Conservation (phyloP, 371 early-diverging fungal genomes). For the Entomophthora muscae region DNA sequence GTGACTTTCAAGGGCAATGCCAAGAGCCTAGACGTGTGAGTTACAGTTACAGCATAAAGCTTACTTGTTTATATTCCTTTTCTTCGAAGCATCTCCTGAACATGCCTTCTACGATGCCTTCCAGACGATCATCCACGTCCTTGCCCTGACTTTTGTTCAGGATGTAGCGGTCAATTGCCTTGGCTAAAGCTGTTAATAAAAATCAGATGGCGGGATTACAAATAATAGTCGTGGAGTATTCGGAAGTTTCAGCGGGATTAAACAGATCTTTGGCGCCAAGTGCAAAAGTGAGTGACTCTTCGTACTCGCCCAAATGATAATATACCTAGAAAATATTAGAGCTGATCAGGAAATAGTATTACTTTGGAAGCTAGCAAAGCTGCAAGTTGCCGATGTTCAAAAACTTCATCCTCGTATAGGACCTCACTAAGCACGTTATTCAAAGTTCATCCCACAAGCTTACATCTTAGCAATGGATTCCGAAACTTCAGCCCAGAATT, state of each 20-base stretch:
- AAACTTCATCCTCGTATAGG: constrained; percentile 75
- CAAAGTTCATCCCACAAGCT: constrained; percentile 7
- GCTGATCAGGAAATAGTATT: constrained; percentile 7
- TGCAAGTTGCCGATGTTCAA: constrained; percentile 71
- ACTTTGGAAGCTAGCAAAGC: constrained; percentile 94
- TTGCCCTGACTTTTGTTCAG: constrained; percentile 6
- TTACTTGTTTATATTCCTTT: constrained; percentile 67
- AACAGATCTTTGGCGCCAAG: constrained; percentile 84
- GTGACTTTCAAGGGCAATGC: constrained; percentile 83
- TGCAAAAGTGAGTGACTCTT: constrained; percentile 88
- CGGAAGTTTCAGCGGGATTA: constrained; percentile 52
- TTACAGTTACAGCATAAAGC: background rate
- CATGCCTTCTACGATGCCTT: constrained; percentile 84
- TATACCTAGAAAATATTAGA: constrained; percentile 38
- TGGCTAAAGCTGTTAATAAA: constrained; percentile 23
- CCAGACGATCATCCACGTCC: constrained; percentile 50
- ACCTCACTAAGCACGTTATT: constrained; percentile 45
- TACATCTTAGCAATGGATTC: constrained; percentile 89
- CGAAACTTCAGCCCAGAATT: constrained; percentile 94
- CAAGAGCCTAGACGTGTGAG: constrained; percentile 43
- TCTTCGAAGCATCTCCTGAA: constrained; percentile 75
- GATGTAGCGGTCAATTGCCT: constrained; percentile 90
- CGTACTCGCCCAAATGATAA: constrained; percentile 84
- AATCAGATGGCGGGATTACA: constrained; percentile 27
- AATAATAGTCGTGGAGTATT: constrained; percentile 87